Percentiles rank a stretch among this genome's conserved stretches.
These are phyloP conservation scores for Hortiboletus rubellus DNA, from an alignment of 1,284 basidiomycete species.

Conservation along the genomic window DNA sequence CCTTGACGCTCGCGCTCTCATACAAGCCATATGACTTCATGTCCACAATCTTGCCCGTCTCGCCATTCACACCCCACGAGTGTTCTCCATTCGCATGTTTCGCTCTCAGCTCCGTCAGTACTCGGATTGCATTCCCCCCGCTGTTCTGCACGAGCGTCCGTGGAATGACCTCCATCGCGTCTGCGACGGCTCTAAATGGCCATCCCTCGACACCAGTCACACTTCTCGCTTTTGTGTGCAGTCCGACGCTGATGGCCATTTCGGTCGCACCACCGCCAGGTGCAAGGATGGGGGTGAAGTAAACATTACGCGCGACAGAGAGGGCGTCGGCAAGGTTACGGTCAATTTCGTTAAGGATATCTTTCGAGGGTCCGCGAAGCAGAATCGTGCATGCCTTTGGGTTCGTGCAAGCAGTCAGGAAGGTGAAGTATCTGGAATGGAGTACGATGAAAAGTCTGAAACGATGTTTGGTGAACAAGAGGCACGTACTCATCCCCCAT, in stretches of 20 bases:
- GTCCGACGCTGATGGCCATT: slow-evolving; percentile 93
- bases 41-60: slow-evolving; percentile 92
- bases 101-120: slow-evolving; percentile 90
- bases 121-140: slow-evolving; percentile 93
- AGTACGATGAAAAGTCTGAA: background rate
- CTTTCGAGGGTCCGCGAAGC: slow-evolving; percentile 97
- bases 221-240: slow-evolving; percentile 80
- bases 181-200: slow-evolving; percentile 90
- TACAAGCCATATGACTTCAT: slow-evolving; percentile 95
- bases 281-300: slow-evolving; percentile 91
- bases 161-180: slow-evolving; percentile 98
- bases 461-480: background rate
- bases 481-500: slow-evolving; percentile 85
- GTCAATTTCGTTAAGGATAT: slow-evolving; percentile 98
- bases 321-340: slow-evolving; percentile 98
- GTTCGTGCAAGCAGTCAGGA: slow-evolving; percentile 88
- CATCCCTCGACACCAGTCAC: slow-evolving; percentile 87
- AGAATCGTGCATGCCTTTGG: slow-evolving; percentile 99
- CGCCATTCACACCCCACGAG: slow-evolving; percentile 93
- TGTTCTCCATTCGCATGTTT: slow-evolving; percentile 92
- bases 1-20: slow-evolving; percentile 95
- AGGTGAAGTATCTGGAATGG: slow-evolving; percentile 85
- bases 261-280: slow-evolving; percentile 97
- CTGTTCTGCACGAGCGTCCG: slow-evolving; percentile 94
- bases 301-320: slow-evolving; percentile 94